Conservation (phyloP, 2,329 filamentous ascomycete genomes). For the Colletotrichum sp. region DNA sequence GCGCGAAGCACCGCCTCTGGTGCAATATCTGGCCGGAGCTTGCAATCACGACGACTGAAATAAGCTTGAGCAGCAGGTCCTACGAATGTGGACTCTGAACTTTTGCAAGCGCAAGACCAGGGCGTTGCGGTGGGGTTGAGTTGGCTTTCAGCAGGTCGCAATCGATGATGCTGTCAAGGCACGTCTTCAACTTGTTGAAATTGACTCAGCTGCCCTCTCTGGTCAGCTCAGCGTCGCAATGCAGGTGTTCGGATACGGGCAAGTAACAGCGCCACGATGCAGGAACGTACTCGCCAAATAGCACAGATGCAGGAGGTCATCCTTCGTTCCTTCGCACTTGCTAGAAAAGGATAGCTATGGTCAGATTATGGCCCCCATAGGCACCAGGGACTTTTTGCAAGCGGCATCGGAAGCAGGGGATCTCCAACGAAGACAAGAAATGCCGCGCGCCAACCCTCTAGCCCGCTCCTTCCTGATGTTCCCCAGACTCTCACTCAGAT, state of each 20-base stretch:
- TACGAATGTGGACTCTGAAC: background rate
- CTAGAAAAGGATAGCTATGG: background rate
- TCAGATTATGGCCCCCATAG: background rate
- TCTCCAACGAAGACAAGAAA: background rate
- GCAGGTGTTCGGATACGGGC: background rate
- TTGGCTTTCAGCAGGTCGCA: background rate
- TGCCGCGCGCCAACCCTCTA: background rate
- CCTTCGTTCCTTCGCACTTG: background rate
- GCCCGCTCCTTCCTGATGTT: background rate
- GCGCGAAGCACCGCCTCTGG: background rate
- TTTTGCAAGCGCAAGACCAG: background rate
- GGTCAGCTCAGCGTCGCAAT: background rate
- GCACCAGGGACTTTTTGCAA: background rate
- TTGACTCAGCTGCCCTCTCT: background rate
- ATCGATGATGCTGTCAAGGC: background rate
- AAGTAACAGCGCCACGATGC: background rate
- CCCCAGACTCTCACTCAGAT: background rate
- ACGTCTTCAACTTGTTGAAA: background rate
- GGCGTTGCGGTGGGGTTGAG: background rate
- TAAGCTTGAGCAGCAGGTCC: background rate
- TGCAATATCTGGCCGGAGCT: background rate
- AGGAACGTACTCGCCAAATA: background rate
- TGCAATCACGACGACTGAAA: background rate
- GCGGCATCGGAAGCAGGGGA: background rate
- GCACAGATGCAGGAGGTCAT: slow-evolving; percentile 8